Evolutionary conservation across 2,329 filamentous ascomycete genomes (phyloP).

Genomic region (Dothiorella sarmentorum): DNA sequence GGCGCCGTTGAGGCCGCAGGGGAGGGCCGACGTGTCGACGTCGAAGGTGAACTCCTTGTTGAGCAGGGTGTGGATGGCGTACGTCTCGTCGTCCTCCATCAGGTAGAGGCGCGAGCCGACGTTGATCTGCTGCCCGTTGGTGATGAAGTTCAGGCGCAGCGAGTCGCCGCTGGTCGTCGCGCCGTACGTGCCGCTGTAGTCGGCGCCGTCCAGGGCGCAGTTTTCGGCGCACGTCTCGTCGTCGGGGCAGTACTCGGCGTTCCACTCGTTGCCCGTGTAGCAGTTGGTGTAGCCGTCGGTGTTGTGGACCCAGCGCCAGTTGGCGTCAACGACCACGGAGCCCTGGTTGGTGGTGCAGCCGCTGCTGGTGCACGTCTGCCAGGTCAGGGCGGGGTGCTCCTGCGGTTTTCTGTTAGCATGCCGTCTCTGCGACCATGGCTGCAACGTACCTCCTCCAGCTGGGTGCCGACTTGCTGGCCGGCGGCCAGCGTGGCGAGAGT

Average conservation of each 20-base stretch:
- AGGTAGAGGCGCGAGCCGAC: slow-evolving; percentile 29
- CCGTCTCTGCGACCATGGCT: slow-evolving; percentile 18
- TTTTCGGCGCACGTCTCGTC: slow-evolving; percentile 46
- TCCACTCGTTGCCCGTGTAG: slow-evolving; percentile 44
- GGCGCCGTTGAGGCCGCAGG: slow-evolving; percentile 55
- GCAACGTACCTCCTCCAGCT: slow-evolving; percentile 39
- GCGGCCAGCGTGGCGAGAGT: slow-evolving; percentile 29
- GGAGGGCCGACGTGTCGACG: slow-evolving; percentile 27
- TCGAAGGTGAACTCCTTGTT: slow-evolving; percentile 30
- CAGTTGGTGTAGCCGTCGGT: slow-evolving; percentile 44
- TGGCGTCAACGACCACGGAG: slow-evolving; percentile 55
- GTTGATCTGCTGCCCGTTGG: slow-evolving; percentile 24
- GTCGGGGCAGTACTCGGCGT: slow-evolving; percentile 43
- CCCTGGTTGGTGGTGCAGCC: slow-evolving; percentile 52
- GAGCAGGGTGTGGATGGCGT: slow-evolving; percentile 27
- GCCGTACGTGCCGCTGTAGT: slow-evolving; percentile 51
- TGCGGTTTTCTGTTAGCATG: background rate
- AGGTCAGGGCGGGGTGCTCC: slow-evolving; percentile 52
- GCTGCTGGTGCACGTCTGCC: slow-evolving; percentile 53
- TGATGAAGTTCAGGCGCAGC: slow-evolving; percentile 26
- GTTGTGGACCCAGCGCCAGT: slow-evolving; percentile 57
- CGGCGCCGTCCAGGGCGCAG: slow-evolving; percentile 54
- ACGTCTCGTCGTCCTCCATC: slow-evolving; percentile 25
- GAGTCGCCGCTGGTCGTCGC: slow-evolving; percentile 27
- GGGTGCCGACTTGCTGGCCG: slow-evolving; percentile 52